Evolutionary conservation across 1,139 yeast species (phyloP), one percentile per base, ranked within the genome.

Genomic region (Zygoascus meyerae): DNA sequence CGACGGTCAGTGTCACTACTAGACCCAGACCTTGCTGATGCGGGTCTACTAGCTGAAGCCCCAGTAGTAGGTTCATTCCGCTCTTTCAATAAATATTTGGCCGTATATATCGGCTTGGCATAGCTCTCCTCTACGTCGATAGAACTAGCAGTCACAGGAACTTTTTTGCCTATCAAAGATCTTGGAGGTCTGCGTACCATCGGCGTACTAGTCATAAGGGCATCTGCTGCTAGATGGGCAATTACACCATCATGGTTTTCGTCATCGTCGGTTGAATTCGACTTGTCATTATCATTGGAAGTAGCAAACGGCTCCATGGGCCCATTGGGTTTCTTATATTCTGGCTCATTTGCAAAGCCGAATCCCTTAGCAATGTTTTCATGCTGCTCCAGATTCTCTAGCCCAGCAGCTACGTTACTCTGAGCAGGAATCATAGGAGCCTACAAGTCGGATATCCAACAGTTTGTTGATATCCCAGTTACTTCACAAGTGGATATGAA

Each of bases 171-270:
- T 12, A 11, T 26, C 39, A 18, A 35, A n/a, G 16, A 35, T 18
- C 39, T 35, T 7, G 26, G 30, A 3, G 39, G 39, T 18, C 18
- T 35, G 12, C 39, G 39, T 16, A 35, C 21, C 39, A 35, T 35
- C 5, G 39, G 39, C 5, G 39, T 35, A 18, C 39, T 35, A 7
- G 39, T 35, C n/a, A 35, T 26, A n/a, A 35, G n/a, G 9, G 29
- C 39, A 3, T 35, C 30, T 14, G 16, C 9, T 21, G 12, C 39
- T 15, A 35, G 7, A 8, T 18, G 29, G 6, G 39, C 39, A 21
- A 17, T n/a, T 3, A 35, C 29, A 3, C 14, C 39, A n/a, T 35
- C 39, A 26, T 35, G 39, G 30, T 35, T 12, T 9, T 35, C 39
- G 29, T 35, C 39, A 2, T 35, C 39, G 30, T 35, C 39, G 2